Conservation (phyloP, 164 flowering plant species). For the Litsea cubeba region DNA sequence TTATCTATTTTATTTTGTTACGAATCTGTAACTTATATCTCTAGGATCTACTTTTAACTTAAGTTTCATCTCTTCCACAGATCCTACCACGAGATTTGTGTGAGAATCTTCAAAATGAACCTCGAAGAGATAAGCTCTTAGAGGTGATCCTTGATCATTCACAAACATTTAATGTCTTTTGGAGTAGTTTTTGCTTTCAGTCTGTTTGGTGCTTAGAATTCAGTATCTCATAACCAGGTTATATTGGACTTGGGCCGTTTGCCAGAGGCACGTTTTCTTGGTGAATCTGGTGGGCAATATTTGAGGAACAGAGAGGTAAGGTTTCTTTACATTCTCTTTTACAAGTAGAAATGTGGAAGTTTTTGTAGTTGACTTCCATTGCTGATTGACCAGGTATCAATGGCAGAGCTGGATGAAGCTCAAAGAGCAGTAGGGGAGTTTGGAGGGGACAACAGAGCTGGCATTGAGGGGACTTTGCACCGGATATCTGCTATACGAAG, state of each 20-base stretch:
- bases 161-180: neutral
- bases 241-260: slow-evolving; percentile 61
- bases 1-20: too few species aligned
- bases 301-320: slow-evolving; percentile 53
- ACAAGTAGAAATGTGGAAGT: neutral
- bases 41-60: neutral
- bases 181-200: neutral
- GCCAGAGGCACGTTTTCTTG: slow-evolving; percentile 64
- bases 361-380: neutral
- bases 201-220: neutral
- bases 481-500: slow-evolving; percentile 71
- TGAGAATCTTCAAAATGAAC: slow-evolving; percentile 37
- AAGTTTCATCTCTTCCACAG: slow-evolving; percentile 22
- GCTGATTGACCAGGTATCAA: slow-evolving; percentile 41
- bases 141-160: slow-evolving; percentile 40
- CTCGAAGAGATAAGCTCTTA: slow-evolving; percentile 41
- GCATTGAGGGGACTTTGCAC: slow-evolving; percentile 71
- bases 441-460: slow-evolving; percentile 71
- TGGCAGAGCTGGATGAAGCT: slow-evolving; percentile 59
- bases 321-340: neutral
- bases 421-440: slow-evolving; percentile 63
- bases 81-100: slow-evolving; percentile 61
- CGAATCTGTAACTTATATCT: neutral
- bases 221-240: slow-evolving; percentile 30
- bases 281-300: slow-evolving; percentile 45